Evolutionary conservation across 169 alveolate genomes (phyloP).

Genomic region (Theileria luwenshuni): DNA sequence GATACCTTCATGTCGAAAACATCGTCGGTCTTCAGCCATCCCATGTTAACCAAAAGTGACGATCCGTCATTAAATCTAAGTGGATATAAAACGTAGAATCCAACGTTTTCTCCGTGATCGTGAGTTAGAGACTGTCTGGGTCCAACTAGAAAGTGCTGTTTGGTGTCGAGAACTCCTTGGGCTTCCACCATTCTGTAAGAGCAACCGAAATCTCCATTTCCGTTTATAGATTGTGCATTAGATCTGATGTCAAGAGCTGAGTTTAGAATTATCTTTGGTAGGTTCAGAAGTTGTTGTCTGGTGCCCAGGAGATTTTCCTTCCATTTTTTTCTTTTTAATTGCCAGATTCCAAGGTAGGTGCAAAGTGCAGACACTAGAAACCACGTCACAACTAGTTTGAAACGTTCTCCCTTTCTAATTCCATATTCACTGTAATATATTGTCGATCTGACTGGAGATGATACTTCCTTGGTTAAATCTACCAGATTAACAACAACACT

Average conservation of each 20-base stretch:
- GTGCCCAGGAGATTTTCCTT: constrained; percentile 61
- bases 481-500: constrained; percentile 80
- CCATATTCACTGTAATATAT: constrained; percentile 83
- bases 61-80: constrained; percentile 80
- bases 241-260: constrained; percentile 19
- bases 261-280: constrained; percentile 38
- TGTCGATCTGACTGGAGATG: constrained; percentile 79
- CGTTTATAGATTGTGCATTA: too few species aligned
- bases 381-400: constrained; percentile 22
- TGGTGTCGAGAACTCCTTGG: constrained; percentile 82
- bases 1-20: constrained; percentile 11
- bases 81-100: constrained; percentile 79
- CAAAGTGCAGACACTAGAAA: constrained; percentile 11
- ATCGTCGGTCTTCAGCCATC: constrained; percentile 73
- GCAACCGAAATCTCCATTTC: background rate
- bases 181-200: constrained; percentile 67
- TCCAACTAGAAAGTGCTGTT: constrained; percentile 77
- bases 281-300: constrained; percentile 27
- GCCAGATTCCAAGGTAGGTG: constrained; percentile 82
- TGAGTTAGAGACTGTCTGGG: constrained; percentile 73
- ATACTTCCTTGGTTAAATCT: constrained; percentile 69
- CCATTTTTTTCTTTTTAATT: constrained; percentile 76
- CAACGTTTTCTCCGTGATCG: constrained; percentile 61
- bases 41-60: constrained; percentile 78
- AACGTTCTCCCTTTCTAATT: constrained; percentile 77